These are phyloP conservation scores for Fusarium sp. DNA, from an alignment of 2,329 filamentous ascomycete genomes.

Conservation along the genomic window DNA sequence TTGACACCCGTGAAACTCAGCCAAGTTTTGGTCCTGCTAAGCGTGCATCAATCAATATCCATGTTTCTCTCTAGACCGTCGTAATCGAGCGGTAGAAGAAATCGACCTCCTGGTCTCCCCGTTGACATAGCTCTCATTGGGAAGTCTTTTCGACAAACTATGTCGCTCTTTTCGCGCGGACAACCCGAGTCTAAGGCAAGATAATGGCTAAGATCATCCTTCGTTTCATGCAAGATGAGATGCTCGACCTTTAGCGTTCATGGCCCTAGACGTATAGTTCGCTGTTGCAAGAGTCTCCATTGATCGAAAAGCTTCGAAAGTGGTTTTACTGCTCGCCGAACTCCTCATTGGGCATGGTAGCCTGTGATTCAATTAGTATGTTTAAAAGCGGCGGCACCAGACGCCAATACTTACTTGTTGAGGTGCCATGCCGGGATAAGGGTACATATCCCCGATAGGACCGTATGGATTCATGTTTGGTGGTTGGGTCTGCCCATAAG, in stretches of 20 bases:
- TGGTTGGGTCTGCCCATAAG: conserved; percentile 82
- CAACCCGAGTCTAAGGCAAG: background rate
- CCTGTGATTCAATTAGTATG: conserved; percentile 47
- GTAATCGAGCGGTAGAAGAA: background rate
- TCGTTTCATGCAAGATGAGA: background rate
- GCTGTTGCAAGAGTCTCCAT: background rate
- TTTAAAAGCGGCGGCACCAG: background rate
- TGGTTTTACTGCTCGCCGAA: conserved; percentile 53
- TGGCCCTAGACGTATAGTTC: background rate
- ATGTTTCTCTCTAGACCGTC: background rate
- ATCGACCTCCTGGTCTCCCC: background rate
- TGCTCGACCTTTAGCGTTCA: background rate
- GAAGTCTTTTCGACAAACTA: background rate
- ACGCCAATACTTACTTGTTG: conserved; percentile 75
- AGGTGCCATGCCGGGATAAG: conserved; percentile 81
- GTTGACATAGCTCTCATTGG: background rate
- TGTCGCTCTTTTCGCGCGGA: background rate
- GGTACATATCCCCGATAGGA: conserved; percentile 86
- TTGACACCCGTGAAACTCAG: conserved; percentile 30
- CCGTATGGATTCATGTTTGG: conserved; percentile 72
- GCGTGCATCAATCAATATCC: background rate
- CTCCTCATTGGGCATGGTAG: conserved; percentile 59
- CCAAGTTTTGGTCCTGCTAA: conserved; percentile 1
- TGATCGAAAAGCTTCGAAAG: background rate
- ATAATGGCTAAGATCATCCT: background rate